Conservation (phyloP, 345 rosid species). For the Salix koriyanagi region DNA sequence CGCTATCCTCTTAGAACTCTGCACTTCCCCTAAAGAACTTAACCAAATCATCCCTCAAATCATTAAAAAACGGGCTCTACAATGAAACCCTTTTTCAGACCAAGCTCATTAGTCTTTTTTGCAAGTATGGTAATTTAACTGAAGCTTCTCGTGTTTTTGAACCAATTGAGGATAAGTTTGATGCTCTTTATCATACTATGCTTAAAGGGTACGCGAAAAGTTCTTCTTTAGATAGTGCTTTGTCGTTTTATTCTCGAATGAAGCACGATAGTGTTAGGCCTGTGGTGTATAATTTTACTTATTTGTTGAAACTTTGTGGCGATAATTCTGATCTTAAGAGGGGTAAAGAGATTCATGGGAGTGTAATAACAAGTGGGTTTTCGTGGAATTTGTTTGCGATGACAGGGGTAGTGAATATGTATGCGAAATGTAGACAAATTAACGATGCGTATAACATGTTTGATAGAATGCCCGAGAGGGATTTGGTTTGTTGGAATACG, state of each 20-base stretch:
- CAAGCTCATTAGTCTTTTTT: slow-evolving; percentile 74
- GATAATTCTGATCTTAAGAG: slow-evolving; percentile 46
- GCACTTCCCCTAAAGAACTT: slow-evolving; percentile 50
- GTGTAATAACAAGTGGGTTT: slow-evolving; percentile 58
- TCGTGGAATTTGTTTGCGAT: slow-evolving; percentile 54
- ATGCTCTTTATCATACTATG: slow-evolving; percentile 70
- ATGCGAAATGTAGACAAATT: slow-evolving; percentile 55
- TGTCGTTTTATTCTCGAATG: slow-evolving; percentile 55
- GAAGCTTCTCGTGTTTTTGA: slow-evolving; percentile 78
- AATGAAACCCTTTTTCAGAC: slow-evolving; percentile 62
- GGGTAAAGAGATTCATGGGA: slow-evolving; percentile 75
- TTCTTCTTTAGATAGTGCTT: slow-evolving; percentile 46
- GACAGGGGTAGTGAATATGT: slow-evolving; percentile 69
- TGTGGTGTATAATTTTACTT: slow-evolving; percentile 70
- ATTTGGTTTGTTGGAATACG: slow-evolving; percentile 78
- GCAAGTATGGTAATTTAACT: slow-evolving; percentile 49
- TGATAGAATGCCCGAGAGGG: slow-evolving; percentile 78
- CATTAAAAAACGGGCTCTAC: slow-evolving; percentile 62
- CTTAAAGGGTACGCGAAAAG: slow-evolving; percentile 67
- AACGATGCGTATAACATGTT: slow-evolving; percentile 71
- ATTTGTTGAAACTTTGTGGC: slow-evolving; percentile 65
- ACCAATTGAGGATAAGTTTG: slow-evolving; percentile 48
- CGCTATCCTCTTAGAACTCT: slow-evolving; percentile 68
- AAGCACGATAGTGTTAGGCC: slow-evolving; percentile 49
- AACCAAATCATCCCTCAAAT: slow-evolving; percentile 61